These are phyloP conservation scores for Aspergillaceae sp. DNA, from an alignment of 2,329 filamentous ascomycete genomes.

Conservation along the genomic window DNA sequence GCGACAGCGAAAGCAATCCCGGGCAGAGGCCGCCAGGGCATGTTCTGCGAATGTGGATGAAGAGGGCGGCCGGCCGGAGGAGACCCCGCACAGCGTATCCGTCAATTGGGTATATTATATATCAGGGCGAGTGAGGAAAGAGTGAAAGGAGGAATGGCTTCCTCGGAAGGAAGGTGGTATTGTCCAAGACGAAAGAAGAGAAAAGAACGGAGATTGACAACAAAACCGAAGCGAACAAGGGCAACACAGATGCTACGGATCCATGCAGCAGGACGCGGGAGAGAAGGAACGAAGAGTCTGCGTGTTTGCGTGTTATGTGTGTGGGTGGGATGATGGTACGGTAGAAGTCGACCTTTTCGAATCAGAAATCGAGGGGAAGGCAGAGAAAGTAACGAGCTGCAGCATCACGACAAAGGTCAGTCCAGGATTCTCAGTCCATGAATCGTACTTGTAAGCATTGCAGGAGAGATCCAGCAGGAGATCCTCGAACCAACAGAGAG, in stretches of 20 bases:
- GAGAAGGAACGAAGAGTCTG: too few species aligned
- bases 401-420: neutral
- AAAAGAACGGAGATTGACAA: neutral
- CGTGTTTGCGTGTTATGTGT: too few species aligned
- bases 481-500: neutral
- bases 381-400: slow-evolving; percentile 1
- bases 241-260: too few species aligned
- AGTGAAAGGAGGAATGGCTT: slow-evolving; percentile 2
- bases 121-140: slow-evolving; percentile 7
- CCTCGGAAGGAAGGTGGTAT: slow-evolving; percentile 3
- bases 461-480: too few species aligned
- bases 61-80: neutral
- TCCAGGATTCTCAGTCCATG: neutral
- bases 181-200: neutral
- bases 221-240: too few species aligned
- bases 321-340: too few species aligned
- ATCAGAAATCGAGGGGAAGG: slow-evolving; percentile 4
- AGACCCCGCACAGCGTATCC: slow-evolving; percentile 12
- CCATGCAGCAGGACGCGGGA: too few species aligned
- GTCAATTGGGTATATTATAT: slow-evolving; percentile 18
- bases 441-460: neutral
- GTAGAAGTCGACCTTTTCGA: neutral
- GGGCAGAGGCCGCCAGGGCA: slow-evolving; percentile 96
- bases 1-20: slow-evolving; percentile 97
- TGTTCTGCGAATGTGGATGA: slow-evolving; percentile 35